Percentiles rank a stretch among this genome's conserved stretches.
Evolutionary conservation across 306 rosid species (phyloP).

Genomic region (Malus sylvestris): DNA sequence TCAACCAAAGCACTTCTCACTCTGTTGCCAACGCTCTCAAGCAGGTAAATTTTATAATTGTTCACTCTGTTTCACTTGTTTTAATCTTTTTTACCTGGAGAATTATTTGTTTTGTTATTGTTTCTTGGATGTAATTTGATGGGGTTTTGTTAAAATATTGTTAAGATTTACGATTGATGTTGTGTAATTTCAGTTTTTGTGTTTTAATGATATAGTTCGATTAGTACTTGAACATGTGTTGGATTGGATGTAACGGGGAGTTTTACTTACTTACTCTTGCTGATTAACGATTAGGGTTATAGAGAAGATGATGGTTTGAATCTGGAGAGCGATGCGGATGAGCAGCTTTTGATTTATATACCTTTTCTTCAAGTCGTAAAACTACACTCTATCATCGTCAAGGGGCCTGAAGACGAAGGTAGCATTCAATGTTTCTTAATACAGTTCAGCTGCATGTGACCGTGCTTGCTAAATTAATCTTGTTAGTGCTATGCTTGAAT

Average conservation of each 20-base stretch:
- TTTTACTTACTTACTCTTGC: slow-evolving; percentile 2
- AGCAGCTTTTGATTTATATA: slow-evolving; percentile 84
- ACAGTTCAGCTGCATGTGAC: neutral
- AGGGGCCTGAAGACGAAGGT: slow-evolving; percentile 95
- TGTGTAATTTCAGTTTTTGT: neutral
- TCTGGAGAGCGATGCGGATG: slow-evolving; percentile 96
- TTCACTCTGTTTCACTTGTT: neutral
- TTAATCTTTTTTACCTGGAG: neutral
- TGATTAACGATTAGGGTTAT: slow-evolving; percentile 50
- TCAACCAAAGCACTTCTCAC: slow-evolving; percentile 74
- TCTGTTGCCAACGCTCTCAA: slow-evolving; percentile 62
- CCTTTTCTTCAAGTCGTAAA: slow-evolving; percentile 87
- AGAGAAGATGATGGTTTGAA: slow-evolving; percentile 89
- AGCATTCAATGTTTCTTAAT: neutral
- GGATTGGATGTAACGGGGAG: neutral
- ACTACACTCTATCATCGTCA: slow-evolving; percentile 59
- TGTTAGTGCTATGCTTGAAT: neutral
- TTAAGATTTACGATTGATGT: neutral
- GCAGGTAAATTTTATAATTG: slow-evolving; percentile 43
- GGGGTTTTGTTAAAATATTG: neutral
- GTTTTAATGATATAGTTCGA: neutral
- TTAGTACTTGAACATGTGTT: neutral
- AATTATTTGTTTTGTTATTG: neutral
- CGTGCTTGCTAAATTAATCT: neutral
- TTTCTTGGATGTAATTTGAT: neutral